These are phyloP conservation scores for Trichosporon inkin DNA, from an alignment of 1,284 basidiomycete species.

Conservation along the genomic window DNA sequence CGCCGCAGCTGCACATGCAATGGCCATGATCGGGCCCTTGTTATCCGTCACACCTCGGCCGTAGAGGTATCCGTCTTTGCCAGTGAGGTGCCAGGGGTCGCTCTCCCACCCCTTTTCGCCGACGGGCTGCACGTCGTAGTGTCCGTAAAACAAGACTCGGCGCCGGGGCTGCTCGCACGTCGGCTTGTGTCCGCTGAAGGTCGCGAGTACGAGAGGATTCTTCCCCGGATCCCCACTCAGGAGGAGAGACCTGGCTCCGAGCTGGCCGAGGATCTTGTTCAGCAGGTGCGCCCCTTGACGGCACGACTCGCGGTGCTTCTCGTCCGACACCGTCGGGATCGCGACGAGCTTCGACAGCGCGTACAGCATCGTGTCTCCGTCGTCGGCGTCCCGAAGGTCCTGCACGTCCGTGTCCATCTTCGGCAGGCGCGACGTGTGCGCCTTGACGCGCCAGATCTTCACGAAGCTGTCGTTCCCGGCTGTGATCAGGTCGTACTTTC, in stretches of 20 bases:
- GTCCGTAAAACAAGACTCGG: constrained; percentile 80
- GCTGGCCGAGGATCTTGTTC: constrained; percentile 75
- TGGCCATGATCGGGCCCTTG: constrained; percentile 89
- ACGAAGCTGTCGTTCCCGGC: constrained; percentile 80
- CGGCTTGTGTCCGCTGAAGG: constrained; percentile 61
- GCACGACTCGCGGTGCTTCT: constrained; percentile 68
- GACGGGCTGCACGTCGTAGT: constrained; percentile 88
- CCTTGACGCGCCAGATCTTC: constrained; percentile 56
- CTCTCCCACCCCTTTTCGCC: constrained; percentile 71
- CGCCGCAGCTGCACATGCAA: constrained; percentile 81
- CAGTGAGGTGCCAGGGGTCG: constrained; percentile 76
- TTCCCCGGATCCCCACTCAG: constrained; percentile 55
- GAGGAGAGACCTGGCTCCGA: constrained; percentile 73
- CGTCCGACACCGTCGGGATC: constrained; percentile 76
- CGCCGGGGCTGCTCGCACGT: constrained; percentile 44
- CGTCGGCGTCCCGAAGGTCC: constrained; percentile 37
- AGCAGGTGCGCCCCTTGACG: constrained; percentile 87
- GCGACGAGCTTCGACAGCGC: constrained; percentile 82
- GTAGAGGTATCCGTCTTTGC: constrained; percentile 83
- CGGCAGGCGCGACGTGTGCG: background rate
- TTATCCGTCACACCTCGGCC: constrained; percentile 87
- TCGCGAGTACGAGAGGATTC: constrained; percentile 81
- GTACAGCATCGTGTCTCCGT: constrained; percentile 54
- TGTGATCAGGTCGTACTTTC: constrained; percentile 59
- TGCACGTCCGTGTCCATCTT: constrained; percentile 7